Conservation (phyloP, 2,329 filamentous ascomycete species). For the Aspergillus intermedius region DNA sequence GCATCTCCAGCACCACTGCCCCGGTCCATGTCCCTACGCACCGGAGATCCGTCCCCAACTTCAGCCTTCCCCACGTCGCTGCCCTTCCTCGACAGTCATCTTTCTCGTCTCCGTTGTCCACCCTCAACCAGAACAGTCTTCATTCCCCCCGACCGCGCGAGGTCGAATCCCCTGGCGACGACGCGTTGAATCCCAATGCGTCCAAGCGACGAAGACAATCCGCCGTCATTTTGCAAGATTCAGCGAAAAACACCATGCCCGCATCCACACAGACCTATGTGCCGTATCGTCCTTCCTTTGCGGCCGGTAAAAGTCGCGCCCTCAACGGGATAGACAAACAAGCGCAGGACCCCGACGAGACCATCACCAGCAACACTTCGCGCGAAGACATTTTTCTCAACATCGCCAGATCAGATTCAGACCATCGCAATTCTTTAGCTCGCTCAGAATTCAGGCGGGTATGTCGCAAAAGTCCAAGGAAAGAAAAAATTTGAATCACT, state of each 20-base stretch:
- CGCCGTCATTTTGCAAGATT: conserved; percentile 10
- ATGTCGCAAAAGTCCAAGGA: conserved; percentile 13
- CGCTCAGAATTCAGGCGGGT: conserved; percentile 35
- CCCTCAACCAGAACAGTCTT: conserved; percentile 8
- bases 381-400: conserved; percentile 43
- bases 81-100: conserved; percentile 3
- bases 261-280: conserved; percentile 24
- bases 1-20: conserved; percentile 29
- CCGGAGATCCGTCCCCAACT: conserved; percentile 24
- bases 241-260: conserved; percentile 28
- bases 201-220: conserved; percentile 21
- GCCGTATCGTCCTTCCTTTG: conserved; percentile 18
- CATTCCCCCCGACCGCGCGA: conserved; percentile 10
- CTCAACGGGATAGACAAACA: conserved; percentile 20
- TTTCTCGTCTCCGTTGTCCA: conserved; percentile 4
- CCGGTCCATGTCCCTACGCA: neutral
- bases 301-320: conserved; percentile 20
- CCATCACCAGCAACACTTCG: conserved; percentile 27
- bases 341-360: conserved; percentile 26
- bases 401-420: conserved; percentile 38
- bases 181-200: conserved; percentile 22
- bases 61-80: conserved; percentile 14
- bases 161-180: conserved; percentile 11
- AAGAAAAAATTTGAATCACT: neutral
- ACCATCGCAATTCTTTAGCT: conserved; percentile 30